These are phyloP conservation scores for Yamadazyma laniorum DNA, from an alignment of 805 yeast genomes.

Conservation along the genomic window DNA sequence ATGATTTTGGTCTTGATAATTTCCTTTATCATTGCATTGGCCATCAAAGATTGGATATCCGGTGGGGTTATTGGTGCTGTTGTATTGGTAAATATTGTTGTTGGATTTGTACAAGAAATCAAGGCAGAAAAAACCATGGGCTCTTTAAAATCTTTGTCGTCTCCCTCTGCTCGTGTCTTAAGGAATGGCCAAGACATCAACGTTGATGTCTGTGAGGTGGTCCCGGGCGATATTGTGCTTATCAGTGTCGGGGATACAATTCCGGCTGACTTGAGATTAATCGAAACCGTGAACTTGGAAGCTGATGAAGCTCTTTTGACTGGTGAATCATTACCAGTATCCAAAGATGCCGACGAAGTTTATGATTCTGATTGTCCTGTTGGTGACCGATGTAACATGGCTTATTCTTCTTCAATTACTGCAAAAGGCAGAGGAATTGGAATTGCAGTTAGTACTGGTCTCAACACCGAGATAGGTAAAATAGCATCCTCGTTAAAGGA, in stretches of 20 bases:
- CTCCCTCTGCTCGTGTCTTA: constrained; percentile 68
- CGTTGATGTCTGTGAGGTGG: constrained; percentile 61
- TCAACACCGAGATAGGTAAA: constrained; percentile 69
- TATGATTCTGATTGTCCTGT: constrained; percentile 46
- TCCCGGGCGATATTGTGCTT: constrained; percentile 69
- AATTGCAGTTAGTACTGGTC: constrained; percentile 65
- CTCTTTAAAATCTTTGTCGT: constrained; percentile 60
- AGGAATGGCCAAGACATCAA: constrained; percentile 58
- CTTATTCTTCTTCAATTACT: constrained; percentile 64
- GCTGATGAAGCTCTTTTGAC: constrained; percentile 68
- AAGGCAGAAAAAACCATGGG: constrained; percentile 81
- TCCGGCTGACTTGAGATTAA: constrained; percentile 69
- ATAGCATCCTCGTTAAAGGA: constrained; percentile 61
- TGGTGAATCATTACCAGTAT: constrained; percentile 66
- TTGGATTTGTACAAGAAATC: constrained; percentile 69
- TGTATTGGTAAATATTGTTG: constrained; percentile 57
- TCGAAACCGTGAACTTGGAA: constrained; percentile 61
- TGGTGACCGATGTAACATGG: constrained; percentile 75
- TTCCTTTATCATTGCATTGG: constrained; percentile 68
- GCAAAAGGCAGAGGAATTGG: constrained; percentile 76
- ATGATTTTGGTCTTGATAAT: constrained; percentile 73
- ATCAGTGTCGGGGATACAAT: constrained; percentile 71
- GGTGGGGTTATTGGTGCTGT: constrained; percentile 80
- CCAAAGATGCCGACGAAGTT: constrained; percentile 46
- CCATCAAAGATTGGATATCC: constrained; percentile 74